Evolutionary conservation across 495 filamentous ascomycete genomes (phyloP).

Genomic region (Neurospora sp.): DNA sequence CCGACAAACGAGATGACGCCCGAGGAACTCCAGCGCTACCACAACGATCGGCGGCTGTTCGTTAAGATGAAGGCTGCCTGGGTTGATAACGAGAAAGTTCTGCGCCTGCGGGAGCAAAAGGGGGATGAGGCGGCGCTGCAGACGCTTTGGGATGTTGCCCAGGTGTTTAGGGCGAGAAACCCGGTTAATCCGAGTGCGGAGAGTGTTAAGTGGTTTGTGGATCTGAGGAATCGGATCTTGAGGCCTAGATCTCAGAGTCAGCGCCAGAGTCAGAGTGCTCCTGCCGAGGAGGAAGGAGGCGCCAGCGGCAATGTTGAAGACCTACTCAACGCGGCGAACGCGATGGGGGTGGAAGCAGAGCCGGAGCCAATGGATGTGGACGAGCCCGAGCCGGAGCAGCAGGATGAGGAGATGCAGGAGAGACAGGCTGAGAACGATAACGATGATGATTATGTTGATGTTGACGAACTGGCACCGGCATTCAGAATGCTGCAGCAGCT

Average conservation of each 20-base stretch:
- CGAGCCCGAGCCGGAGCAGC: neutral
- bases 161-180: constrained; percentile 1
- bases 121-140: neutral
- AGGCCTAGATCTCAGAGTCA: neutral
- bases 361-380: neutral
- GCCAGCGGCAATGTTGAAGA: neutral
- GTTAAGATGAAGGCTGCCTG: constrained; percentile 5
- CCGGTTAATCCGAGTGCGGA: neutral
- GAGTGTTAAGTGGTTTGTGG: constrained; percentile 8
- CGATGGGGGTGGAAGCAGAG: neutral
- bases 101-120: neutral
- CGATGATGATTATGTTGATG: neutral
- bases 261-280: neutral
- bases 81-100: neutral
- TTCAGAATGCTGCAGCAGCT: neutral
- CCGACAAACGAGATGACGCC: constrained; percentile 6
- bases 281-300: neutral
- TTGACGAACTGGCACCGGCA: neutral
- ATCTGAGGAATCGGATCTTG: neutral
- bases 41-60: constrained; percentile 1
- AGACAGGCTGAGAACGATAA: neutral
- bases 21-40: neutral
- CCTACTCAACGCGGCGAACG: neutral
- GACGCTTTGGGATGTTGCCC: constrained; percentile 10
- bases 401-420: neutral